Evolutionary conservation across 306 rosid genomes (phyloP), one percentile per base, ranked within the genome.

Genomic region (Vicia faba): DNA sequence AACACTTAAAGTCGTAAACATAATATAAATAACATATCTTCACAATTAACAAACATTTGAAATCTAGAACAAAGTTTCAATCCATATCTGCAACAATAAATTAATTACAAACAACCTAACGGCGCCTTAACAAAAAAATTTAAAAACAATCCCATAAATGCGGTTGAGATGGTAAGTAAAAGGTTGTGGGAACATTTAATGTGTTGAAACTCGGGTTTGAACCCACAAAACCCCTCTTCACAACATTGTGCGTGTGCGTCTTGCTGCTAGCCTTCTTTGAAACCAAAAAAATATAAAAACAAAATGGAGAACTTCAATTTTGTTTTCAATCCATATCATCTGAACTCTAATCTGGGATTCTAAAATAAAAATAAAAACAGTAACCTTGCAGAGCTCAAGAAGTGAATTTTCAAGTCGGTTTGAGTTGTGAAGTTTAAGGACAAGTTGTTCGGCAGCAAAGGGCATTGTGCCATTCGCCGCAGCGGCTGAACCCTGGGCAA

Each of bases 1-100:
- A 64, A 66, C 20, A 35, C n/a, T n/a, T n/a, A n/a, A n/a, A n/a
- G n/a, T n/a, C 14, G 7, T 40, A 33, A 56, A 19, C 57, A 50
- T 18, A 10, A 50, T 3, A 19, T 50, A 5, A 50, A 50, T 50
- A 5, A 4, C 57, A 19, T 50, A 19, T 50, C 57, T 19, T 20
- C 26, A 50, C 26, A 19, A 9, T 49, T 18, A 50, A 50, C 12
- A 18, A 50, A 9, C 57, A 10, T 19, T 50, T 50, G 57, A 50
- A 50, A 4, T 4, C 57, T 26, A 50, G 57, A 50, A 8, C 28
- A 14, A 45, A 45, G 51, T 45, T 45, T 18, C n/a, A 18, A 50
- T 18, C 13, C 6, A 50, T 50, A 19, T 50, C 57, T 20, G 28
- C 57, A 50, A n/a, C 57, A 19, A 9, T 10, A 50, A 50, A 19